phyloP scores from a whole-genome alignment of 2,329 filamentous ascomycete species.

The Fusarium pseudonygamai region DNA sequence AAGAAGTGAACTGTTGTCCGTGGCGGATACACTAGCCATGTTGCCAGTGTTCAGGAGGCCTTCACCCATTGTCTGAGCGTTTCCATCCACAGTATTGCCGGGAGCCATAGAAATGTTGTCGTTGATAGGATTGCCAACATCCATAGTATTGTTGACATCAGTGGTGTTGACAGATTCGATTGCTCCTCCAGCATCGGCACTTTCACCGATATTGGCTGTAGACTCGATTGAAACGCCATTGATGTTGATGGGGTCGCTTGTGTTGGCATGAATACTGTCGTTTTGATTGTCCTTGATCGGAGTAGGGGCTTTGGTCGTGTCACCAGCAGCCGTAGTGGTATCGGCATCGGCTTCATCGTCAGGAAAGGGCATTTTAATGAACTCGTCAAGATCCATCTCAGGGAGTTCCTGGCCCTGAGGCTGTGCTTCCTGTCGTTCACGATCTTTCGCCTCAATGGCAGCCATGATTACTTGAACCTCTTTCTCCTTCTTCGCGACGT shows the following conservation, averaged over 20 bases:
- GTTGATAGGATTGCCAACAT: neutral
- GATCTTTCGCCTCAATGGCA: conserved; percentile 18
- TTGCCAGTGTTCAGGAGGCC: neutral
- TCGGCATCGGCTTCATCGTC: neutral
- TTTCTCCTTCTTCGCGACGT: neutral
- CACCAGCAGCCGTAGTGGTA: neutral
- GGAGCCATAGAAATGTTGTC: neutral
- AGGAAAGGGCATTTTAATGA: neutral
- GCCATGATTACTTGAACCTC: neutral
- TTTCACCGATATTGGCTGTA: neutral
- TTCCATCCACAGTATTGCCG: neutral
- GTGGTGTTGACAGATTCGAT: neutral
- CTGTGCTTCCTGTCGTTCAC: neutral
- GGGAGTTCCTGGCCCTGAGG: neutral
- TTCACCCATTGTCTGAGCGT: neutral
- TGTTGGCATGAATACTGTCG: neutral
- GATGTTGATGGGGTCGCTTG: neutral
- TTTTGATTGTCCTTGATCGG: neutral
- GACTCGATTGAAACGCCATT: neutral
- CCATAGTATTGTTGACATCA: neutral
- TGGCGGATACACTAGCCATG: neutral
- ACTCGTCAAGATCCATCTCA: neutral
- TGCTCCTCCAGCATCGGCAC: neutral
- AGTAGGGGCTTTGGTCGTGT: neutral
- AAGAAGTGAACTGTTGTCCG: neutral